phyloP scores from a whole-genome alignment of 805 yeast genomes.

The Lipomyces kockii region DNA sequence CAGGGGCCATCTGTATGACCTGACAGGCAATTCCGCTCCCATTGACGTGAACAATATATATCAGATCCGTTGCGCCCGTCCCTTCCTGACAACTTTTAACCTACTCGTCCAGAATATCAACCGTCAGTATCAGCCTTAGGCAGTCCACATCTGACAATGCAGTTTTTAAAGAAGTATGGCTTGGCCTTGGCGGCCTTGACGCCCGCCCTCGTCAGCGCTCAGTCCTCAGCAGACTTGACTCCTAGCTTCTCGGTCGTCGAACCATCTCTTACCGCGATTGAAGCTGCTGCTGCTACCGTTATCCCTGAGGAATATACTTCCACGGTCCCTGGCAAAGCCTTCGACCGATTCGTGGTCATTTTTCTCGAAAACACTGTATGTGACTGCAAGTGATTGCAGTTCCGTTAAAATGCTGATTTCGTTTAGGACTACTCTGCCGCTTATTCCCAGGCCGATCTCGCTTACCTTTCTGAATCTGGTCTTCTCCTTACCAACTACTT shows the following conservation, averaged over 20 bases:
- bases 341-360: constrained; percentile 51
- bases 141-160: background rate
- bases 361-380: constrained; percentile 57
- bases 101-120: background rate
- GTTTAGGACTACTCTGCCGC: constrained; percentile 56
- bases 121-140: background rate
- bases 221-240: constrained; percentile 35
- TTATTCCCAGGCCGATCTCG: constrained; percentile 51
- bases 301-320: constrained; percentile 46
- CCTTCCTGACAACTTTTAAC: background rate
- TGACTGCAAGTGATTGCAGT: background rate
- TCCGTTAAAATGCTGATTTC: background rate
- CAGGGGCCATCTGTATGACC: background rate
- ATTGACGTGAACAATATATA: background rate
- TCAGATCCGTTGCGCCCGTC: background rate
- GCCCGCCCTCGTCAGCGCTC: constrained; percentile 19
- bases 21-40: background rate
- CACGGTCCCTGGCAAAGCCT: constrained; percentile 49
- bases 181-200: constrained; percentile 10
- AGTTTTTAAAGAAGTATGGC: constrained; percentile 5
- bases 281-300: constrained; percentile 39
- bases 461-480: constrained; percentile 52
- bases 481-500: constrained; percentile 56
- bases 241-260: constrained; percentile 44
- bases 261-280: constrained; percentile 47